These are phyloP conservation scores for Chenopodium quinoa DNA, from an alignment of 148 eudicot genomes.

Conservation along the genomic window DNA sequence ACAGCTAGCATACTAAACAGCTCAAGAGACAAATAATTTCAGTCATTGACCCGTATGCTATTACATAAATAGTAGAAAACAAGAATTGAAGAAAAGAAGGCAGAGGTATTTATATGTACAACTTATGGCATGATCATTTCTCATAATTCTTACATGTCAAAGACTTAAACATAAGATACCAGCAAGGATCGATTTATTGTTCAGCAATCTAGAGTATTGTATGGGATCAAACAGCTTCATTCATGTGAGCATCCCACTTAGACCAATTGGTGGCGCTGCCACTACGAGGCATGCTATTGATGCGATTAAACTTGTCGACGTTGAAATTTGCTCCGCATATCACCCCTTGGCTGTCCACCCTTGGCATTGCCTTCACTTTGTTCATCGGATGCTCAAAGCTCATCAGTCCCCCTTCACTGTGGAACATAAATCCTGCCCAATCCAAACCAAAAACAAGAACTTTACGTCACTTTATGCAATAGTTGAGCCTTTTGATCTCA, in stretches of 20 bases:
- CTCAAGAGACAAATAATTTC: background rate
- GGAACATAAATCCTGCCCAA: conserved; percentile 79
- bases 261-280: conserved; percentile 81
- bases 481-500: background rate
- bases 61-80: background rate
- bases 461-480: background rate
- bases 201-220: background rate
- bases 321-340: conserved; percentile 88
- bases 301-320: conserved; percentile 62
- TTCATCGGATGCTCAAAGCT: conserved; percentile 96
- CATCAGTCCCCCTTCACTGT: conserved; percentile 81
- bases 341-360: conserved; percentile 87
- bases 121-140: background rate
- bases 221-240: conserved; percentile 20
- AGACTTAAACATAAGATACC: background rate
- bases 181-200: background rate
- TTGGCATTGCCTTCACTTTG: conserved; percentile 87
- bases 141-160: background rate
- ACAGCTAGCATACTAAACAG: too few species aligned
- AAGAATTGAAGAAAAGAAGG: background rate
- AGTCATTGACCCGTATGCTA: background rate
- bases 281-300: conserved; percentile 78
- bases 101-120: background rate
- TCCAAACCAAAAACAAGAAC: background rate
- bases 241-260: conserved; percentile 34